phyloP scores from a whole-genome alignment of 2,329 filamentous ascomycete genomes.

The Alternaria sp. region DNA sequence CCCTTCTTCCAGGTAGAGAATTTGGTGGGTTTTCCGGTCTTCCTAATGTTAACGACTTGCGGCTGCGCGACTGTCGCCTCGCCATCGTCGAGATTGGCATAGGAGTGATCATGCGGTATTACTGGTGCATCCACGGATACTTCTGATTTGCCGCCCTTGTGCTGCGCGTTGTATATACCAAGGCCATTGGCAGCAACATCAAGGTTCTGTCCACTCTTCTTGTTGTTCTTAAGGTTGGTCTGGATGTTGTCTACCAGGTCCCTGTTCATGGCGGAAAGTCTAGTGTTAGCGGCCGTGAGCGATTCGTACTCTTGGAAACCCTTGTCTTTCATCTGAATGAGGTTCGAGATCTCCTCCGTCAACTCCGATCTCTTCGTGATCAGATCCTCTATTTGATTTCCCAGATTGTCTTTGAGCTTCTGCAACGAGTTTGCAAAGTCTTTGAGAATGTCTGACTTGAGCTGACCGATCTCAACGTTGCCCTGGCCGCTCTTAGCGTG shows the following conservation, averaged over 20 bases:
- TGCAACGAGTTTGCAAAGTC: constrained; percentile 69
- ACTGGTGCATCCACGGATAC: constrained; percentile 52
- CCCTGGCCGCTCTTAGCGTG: constrained; percentile 81
- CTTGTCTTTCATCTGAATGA: constrained; percentile 87
- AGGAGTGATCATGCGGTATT: constrained; percentile 46
- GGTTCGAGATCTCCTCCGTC: constrained; percentile 81
- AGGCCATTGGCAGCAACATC: constrained; percentile 63
- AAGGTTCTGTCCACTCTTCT: constrained; percentile 55
- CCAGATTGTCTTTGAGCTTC: constrained; percentile 80
- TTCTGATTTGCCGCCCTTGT: constrained; percentile 48
- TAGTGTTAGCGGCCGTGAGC: constrained; percentile 90
- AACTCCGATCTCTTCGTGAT: constrained; percentile 86
- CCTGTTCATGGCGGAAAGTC: constrained; percentile 94
- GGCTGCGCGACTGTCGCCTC: constrained; percentile 72
- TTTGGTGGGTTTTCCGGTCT: constrained; percentile 85
- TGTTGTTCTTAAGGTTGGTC: constrained; percentile 84
- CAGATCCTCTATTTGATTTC: constrained; percentile 79
- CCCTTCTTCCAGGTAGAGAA: constrained; percentile 99
- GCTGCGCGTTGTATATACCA: constrained; percentile 62
- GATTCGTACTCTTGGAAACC: constrained; percentile 96
- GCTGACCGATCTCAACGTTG: constrained; percentile 76
- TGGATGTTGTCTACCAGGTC: constrained; percentile 94
- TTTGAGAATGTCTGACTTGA: constrained; percentile 67
- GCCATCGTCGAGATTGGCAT: constrained; percentile 61
- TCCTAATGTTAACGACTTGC: constrained; percentile 94